Evolutionary conservation across 129 eudicot species (phyloP), one percentile per base, ranked within the genome.

Genomic region (Centaurea solstitialis): DNA sequence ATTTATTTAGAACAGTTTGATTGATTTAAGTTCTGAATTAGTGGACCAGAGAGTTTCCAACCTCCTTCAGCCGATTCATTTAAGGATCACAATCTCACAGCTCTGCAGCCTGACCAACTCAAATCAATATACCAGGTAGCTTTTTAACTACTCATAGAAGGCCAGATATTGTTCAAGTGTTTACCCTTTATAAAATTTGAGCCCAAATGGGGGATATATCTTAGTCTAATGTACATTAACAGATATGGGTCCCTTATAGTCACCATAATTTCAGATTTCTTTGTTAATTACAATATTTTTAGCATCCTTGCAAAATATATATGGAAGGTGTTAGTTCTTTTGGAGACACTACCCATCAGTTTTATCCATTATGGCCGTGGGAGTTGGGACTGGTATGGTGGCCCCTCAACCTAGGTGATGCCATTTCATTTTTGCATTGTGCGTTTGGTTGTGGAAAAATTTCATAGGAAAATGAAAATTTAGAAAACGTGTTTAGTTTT

Each of bases 1-100:
- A 38, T 10, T 17, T 26, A 0, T 41, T 28, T n/a, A n/a, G n/a
- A 64, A 18, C 7, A 22, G 22, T 73, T 68, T 70, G 20, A 72
- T 37, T 70, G 53, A 67, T 26, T 37, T 41, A 15, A 39, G 38
- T 4, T 30, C 18, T 75, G 39, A 47, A 38, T 45, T 70, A 95
- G 99, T 39, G 98, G 97, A 53, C 81, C 86, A 61, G 99, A 90
- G 92, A 92, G 97, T 81, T 92, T 86, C 76, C 86, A 13, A 33
- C 88, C 88, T 8, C 96, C 96, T 17, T 75, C 72, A 37, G 76
- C 65, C 65, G 85, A 69, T 75, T 80, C 90, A 50, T 22, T 43
- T 70, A 66, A 83, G 24, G 75, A 71, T 87, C 80, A 72, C 21
- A 85, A 92, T 76, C 53, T 37, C 72, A 79, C 94, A 40, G 47